Percentiles rank a stretch among this genome's conserved stretches.
These are phyloP conservation scores for Xerocomellus intermedius DNA, from an alignment of 768 basidiomycete genomes.

Conservation along the genomic window DNA sequence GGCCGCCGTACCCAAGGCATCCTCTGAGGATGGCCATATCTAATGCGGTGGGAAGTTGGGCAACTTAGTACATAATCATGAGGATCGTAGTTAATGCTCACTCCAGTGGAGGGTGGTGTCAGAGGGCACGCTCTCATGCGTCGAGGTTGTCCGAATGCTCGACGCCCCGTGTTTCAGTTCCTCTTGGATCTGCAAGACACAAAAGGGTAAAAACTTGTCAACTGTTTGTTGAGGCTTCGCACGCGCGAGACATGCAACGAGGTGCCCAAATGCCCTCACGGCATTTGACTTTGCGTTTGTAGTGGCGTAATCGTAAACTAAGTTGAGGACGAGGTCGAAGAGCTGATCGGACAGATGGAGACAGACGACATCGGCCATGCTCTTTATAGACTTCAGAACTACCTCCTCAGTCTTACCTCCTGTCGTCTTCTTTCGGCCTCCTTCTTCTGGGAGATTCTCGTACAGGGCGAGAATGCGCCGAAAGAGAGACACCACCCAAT, in stretches of 20 bases:
- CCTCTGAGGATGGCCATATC: slow-evolving; percentile 83
- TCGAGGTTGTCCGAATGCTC: slow-evolving; percentile 76
- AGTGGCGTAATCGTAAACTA: slow-evolving; percentile 86
- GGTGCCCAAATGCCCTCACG: slow-evolving; percentile 86
- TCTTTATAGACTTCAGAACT: slow-evolving; percentile 75
- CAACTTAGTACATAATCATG: background rate
- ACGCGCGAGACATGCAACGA: slow-evolving; percentile 81
- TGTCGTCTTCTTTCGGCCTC: slow-evolving; percentile 80
- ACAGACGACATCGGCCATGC: slow-evolving; percentile 78
- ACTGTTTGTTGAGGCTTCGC: slow-evolving; percentile 75
- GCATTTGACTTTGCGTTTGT: slow-evolving; percentile 88
- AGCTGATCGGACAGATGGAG: slow-evolving; percentile 61
- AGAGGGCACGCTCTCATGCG: slow-evolving; percentile 69
- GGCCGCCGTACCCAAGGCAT: slow-evolving; percentile 73
- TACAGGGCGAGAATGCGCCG: slow-evolving; percentile 78
- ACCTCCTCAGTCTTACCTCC: slow-evolving; percentile 79
- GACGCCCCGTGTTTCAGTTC: slow-evolving; percentile 92
- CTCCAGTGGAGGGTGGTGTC: slow-evolving; percentile 95
- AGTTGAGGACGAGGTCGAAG: slow-evolving; percentile 81
- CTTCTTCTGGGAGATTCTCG: slow-evolving; percentile 94
- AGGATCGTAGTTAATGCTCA: slow-evolving; percentile 35
- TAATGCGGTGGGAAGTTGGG: slow-evolving; percentile 25
- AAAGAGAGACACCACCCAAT: slow-evolving; percentile 79
- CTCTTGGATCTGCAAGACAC: slow-evolving; percentile 70
- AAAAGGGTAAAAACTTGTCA: slow-evolving; percentile 77